Conservation (phyloP, 2,329 filamentous ascomycete species). For the Nothophaeocryptopus gaeumannii region DNA sequence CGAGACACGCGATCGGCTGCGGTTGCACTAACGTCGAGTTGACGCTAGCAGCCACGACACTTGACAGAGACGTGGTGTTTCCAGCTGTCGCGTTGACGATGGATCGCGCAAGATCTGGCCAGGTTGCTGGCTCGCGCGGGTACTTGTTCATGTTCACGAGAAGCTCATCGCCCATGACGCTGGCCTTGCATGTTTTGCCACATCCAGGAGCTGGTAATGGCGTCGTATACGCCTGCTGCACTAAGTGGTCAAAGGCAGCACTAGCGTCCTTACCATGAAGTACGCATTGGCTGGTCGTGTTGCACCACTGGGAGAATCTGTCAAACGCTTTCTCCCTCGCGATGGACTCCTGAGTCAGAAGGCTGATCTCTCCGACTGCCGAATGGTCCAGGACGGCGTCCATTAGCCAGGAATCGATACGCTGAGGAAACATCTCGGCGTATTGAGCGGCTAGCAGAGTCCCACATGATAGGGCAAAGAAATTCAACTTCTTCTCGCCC, state of each 20-base stretch:
- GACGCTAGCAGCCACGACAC: too few species aligned
- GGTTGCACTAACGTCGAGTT: too few species aligned
- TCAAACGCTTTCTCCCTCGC: background rate
- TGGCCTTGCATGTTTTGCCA: too few species aligned
- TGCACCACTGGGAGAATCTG: background rate
- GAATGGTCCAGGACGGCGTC: background rate
- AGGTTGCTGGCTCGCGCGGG: too few species aligned
- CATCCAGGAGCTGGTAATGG: too few species aligned
- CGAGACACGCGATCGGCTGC: too few species aligned
- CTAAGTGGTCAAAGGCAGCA: background rate
- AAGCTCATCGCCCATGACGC: too few species aligned
- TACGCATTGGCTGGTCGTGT: background rate
- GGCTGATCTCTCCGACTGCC: background rate
- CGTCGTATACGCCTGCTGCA: background rate
- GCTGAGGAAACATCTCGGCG: background rate
- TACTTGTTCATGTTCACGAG: too few species aligned
- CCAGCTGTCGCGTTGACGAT: too few species aligned
- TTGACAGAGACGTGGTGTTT: too few species aligned
- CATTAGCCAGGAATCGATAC: background rate
- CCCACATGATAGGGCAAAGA: background rate
- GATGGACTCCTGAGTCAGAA: background rate
- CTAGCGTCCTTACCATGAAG: background rate
- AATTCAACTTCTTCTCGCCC: background rate
- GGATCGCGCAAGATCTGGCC: too few species aligned
- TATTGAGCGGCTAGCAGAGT: background rate